Evolutionary conservation across 768 basidiomycete genomes (phyloP).

Genomic region (Mycena chlorophos): DNA sequence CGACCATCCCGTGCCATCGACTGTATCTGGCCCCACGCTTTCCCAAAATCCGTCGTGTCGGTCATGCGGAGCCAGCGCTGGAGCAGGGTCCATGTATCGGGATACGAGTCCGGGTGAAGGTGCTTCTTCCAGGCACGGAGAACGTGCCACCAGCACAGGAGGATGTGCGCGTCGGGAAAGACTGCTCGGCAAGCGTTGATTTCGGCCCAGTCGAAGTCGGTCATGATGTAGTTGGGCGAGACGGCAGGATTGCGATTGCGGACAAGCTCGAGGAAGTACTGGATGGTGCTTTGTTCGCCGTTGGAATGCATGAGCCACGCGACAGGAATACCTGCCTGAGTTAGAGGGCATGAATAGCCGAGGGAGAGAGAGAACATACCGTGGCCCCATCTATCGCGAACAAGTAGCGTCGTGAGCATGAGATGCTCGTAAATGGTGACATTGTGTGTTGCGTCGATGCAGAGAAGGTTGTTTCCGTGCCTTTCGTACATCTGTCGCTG

Average conservation of each 20-base stretch:
- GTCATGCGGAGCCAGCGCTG: conserved; percentile 18
- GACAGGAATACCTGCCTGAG: conserved; percentile 8
- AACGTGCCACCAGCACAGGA: conserved; percentile 23
- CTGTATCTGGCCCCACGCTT: conserved; percentile 3
- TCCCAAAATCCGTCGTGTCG: conserved; percentile 5
- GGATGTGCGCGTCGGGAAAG: neutral
- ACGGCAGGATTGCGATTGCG: neutral
- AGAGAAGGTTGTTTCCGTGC: neutral
- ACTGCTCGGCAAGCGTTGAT: neutral
- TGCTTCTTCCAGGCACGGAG: conserved; percentile 23
- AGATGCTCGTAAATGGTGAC: neutral
- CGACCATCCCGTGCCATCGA: no score
- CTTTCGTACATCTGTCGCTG: neutral
- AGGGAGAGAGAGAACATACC: no score
- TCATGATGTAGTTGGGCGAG: conserved; percentile 4
- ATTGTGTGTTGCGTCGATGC: neutral
- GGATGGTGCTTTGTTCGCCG: conserved; percentile 1
- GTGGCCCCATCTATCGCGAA: no score
- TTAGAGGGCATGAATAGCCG: no score
- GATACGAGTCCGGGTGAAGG: conserved; percentile 1
- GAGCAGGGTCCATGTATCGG: conserved; percentile 16
- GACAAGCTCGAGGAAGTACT: conserved; percentile 5
- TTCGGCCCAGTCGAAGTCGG: conserved; percentile 1
- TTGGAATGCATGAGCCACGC: conserved; percentile 12
- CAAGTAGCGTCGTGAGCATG: no score